Evolutionary conservation across 257 asterid genomes (phyloP), one percentile per base, ranked within the genome.

Genomic region (Nemophila menziesii): DNA sequence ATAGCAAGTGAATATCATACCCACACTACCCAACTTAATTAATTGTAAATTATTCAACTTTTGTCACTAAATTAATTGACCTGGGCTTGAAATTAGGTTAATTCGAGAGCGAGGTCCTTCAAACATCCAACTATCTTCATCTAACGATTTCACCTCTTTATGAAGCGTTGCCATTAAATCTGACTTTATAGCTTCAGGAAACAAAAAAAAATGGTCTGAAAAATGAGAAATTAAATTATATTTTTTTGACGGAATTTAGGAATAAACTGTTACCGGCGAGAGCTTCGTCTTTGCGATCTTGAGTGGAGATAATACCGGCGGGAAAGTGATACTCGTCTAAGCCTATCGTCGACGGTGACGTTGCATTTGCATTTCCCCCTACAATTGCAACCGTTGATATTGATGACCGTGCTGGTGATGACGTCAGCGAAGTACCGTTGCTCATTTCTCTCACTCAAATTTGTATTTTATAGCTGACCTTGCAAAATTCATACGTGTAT

Each of bases 81-180:
- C 86, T 56, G 77, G 87, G 50, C 81, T 64, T 4, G 94, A 79
- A 50, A 82, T 77, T 56, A 55, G 62, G 67, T 86, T 75, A 36
- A 86, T 70, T 42, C 86, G 79, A 43, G 95, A 83, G 48, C 97
- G 78, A 57, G 97, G 97, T 29, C 93, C 95, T 26, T 87, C 97
- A 33, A 82, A 87, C 97, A 83, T 87, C 97, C 97, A 83, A 72
- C 84, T 67, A 69, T 87, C 95, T 55, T 87, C 95, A 38, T 87
- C 92, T 20, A 83, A 63, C 46, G 95, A 87, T 51, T 82, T 87
- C 17, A 83, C 93, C 79, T 77, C 92, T 64, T 83, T 80, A 53
- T 71, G 63, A 15, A 87, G 84, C 29, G 78, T 62, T 15, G 63
- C 86, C 78, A 75, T 68, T 56, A 83, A 49, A 51, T 83, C 97